A percentile compares a stretch with the other conserved stretches of the same genome.
Conservation (phyloP, 2,329 filamentous ascomycete species). For the Emergomyces pasteurianus region DNA sequence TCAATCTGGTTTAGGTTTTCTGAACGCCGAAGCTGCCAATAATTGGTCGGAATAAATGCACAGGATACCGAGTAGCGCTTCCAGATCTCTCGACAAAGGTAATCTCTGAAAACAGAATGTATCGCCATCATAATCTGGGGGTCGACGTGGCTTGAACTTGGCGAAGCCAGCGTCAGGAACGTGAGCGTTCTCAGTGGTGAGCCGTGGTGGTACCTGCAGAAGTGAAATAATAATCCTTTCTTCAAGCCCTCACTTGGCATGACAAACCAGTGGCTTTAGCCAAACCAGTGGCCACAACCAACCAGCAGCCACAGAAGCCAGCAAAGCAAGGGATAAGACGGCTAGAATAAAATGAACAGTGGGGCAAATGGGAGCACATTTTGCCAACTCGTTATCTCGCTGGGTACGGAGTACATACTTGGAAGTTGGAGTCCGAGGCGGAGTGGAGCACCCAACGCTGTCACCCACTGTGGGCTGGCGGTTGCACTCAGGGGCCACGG, state of each 20-base stretch:
- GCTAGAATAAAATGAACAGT: not conserved
- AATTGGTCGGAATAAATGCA: not conserved
- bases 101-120: not conserved
- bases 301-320: not conserved
- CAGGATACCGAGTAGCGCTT: not conserved
- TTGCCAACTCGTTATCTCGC: not conserved
- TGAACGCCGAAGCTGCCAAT: not conserved
- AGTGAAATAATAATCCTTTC: not conserved
- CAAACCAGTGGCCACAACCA: not conserved
- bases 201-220: not conserved
- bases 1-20: not conserved
- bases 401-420: no score
- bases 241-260: not conserved
- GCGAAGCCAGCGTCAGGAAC: not conserved
- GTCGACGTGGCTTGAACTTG: not conserved
- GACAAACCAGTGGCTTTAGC: not conserved
- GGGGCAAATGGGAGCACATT: not conserved
- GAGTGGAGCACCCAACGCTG: not conserved
- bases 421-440: no score
- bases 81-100: not conserved
- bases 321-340: not conserved
- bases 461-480: not conserved
- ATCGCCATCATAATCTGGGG: not conserved
- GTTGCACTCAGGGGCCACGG: not conserved
- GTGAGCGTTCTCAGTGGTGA: not conserved